These are phyloP conservation scores for Diutina catenulata DNA, from an alignment of 1,139 yeast genomes.

Conservation along the genomic window DNA sequence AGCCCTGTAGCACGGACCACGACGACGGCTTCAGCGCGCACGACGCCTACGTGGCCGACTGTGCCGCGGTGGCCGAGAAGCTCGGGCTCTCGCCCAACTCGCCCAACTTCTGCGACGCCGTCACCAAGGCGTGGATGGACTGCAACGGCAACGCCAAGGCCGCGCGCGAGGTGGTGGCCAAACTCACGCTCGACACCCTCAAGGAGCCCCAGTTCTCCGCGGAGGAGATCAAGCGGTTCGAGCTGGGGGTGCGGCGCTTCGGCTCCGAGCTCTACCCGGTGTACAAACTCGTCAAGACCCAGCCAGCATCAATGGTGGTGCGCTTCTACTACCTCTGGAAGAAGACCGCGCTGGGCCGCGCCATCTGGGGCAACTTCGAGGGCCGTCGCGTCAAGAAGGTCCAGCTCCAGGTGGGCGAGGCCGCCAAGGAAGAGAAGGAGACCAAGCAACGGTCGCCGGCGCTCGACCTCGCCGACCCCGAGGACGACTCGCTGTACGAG, in stretches of 20 bases:
- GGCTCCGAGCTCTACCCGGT: constrained; percentile 81
- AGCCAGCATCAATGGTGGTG: constrained; percentile 66
- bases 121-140: constrained; percentile 43
- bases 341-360: constrained; percentile 63
- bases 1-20: constrained; percentile 24
- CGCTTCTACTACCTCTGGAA: constrained; percentile 87
- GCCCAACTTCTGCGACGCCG: constrained; percentile 75
- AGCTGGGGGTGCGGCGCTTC: constrained; percentile 56
- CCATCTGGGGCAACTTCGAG: constrained; percentile 74
- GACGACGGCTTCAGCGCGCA: constrained; percentile 24
- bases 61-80: constrained; percentile 45
- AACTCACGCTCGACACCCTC: constrained; percentile 44
- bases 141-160: constrained; percentile 34
- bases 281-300: constrained; percentile 53
- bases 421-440: constrained; percentile 13
- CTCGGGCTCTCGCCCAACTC: constrained; percentile 24
- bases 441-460: constrained; percentile 9
- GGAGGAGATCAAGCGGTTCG: constrained; percentile 59
- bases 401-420: constrained; percentile 25
- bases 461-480: constrained; percentile 43
- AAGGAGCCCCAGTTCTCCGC: constrained; percentile 65
- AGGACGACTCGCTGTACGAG: constrained; percentile 64
- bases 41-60: constrained; percentile 42
- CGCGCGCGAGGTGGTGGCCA: constrained; percentile 28
- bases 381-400: constrained; percentile 49